These are phyloP conservation scores for Zymoseptoria crescenta DNA, from an alignment of 2,329 filamentous ascomycete genomes.

Conservation along the genomic window DNA sequence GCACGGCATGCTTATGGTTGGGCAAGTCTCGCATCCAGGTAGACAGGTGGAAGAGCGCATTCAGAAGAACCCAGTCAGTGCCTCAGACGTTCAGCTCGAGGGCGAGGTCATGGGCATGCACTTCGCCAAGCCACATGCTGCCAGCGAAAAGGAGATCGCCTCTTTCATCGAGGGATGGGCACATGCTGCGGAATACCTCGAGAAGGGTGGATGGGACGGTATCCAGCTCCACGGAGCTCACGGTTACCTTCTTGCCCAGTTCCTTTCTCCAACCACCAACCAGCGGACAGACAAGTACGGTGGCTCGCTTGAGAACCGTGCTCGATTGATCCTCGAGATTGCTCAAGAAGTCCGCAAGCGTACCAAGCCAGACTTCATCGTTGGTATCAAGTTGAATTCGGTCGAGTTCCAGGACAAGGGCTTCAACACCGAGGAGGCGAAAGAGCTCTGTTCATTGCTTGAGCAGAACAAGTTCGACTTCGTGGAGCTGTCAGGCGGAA, in stretches of 20 bases:
- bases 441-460: conserved; percentile 29
- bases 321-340: conserved; percentile 36
- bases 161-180: conserved; percentile 54
- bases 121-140: conserved; percentile 48
- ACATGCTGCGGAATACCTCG: conserved; percentile 53
- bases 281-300: conserved; percentile 38
- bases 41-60: conserved; percentile 45
- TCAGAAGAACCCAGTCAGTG: conserved; percentile 44
- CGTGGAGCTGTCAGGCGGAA: conserved; percentile 54
- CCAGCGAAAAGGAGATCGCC: conserved; percentile 48
- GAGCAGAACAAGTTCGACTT: conserved; percentile 48
- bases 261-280: conserved; percentile 37
- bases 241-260: conserved; percentile 39
- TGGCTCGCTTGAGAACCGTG: conserved; percentile 36
- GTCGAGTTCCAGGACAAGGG: conserved; percentile 49
- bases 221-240: conserved; percentile 41
- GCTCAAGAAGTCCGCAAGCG: conserved; percentile 33
- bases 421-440: conserved; percentile 45
- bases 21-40: conserved; percentile 57
- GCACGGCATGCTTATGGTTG: conserved; percentile 51
- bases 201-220: conserved; percentile 54
- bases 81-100: conserved; percentile 43
- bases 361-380: conserved; percentile 35
- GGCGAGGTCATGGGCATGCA: conserved; percentile 39
- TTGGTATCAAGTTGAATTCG: conserved; percentile 53